A percentile compares a stretch with the other conserved stretches of the same genome.
These are phyloP conservation scores for Phanerodontia chrysosporium DNA, from an alignment of 768 basidiomycete species.

Conservation along the genomic window DNA sequence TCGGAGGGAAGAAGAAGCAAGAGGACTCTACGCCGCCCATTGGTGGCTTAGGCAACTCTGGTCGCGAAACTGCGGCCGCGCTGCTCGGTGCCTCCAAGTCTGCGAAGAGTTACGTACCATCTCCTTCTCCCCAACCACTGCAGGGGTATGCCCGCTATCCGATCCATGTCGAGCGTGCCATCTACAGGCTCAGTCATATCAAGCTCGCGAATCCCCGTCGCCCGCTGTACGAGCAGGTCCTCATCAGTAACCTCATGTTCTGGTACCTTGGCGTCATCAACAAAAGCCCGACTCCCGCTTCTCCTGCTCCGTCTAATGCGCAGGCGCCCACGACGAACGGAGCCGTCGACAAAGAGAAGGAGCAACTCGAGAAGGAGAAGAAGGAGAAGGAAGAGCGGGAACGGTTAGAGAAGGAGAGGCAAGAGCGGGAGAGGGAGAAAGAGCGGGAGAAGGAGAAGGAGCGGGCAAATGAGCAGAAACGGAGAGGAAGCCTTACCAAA, in stretches of 20 bases:
- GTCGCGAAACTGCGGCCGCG: constrained; percentile 83
- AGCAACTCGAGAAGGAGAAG: constrained; percentile 31
- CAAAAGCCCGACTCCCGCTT: constrained; percentile 52
- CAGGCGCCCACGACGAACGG: constrained; percentile 17
- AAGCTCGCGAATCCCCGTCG: constrained; percentile 96
- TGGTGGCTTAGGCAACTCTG: constrained; percentile 38
- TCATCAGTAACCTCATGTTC: constrained; percentile 95
- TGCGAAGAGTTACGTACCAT: constrained; percentile 59
- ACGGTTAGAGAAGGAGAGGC: constrained; percentile 27
- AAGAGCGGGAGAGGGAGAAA: constrained; percentile 19
- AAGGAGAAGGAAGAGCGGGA: constrained; percentile 38
- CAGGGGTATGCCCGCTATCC: constrained; percentile 78
- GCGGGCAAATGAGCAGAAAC: constrained; percentile 29
- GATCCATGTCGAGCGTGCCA: constrained; percentile 97
- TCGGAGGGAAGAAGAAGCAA: constrained; percentile 84
- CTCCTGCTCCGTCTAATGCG: constrained; percentile 31
- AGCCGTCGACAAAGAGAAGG: constrained; percentile 30
- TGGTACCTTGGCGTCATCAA: constrained; percentile 99
- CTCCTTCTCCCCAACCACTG: constrained; percentile 52
- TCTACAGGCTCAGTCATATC: constrained; percentile 96
- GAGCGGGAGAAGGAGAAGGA: constrained; percentile 8
- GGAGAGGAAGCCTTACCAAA: constrained; percentile 65
- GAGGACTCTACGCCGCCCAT: constrained; percentile 42
- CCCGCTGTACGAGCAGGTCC: constrained; percentile 94
- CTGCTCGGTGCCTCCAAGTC: constrained; percentile 82